These are phyloP conservation scores for Boletus rufocinnamomeus DNA, from an alignment of 768 basidiomycete genomes.

Conservation along the genomic window DNA sequence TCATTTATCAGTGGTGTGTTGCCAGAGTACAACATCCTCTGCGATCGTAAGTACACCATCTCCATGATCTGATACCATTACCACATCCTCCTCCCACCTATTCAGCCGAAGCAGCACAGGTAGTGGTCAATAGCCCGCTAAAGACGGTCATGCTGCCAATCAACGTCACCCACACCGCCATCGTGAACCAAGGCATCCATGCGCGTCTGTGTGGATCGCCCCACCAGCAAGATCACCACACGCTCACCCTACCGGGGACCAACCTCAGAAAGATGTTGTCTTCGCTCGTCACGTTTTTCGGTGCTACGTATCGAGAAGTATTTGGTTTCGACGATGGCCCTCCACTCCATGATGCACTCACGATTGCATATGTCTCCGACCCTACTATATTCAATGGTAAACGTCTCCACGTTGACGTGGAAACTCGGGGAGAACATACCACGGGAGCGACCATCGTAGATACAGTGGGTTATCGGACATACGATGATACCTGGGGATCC, in stretches of 20 bases:
- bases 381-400: conserved; percentile 63
- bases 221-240: conserved; percentile 28
- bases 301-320: conserved; percentile 65
- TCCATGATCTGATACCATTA: neutral
- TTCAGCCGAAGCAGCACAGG: conserved; percentile 78
- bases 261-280: conserved; percentile 72
- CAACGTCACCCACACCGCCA: conserved; percentile 86
- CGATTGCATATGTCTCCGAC: conserved; percentile 71
- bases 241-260: conserved; percentile 30
- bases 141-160: conserved; percentile 79
- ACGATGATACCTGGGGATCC: conserved; percentile 70
- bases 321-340: conserved; percentile 87
- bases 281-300: conserved; percentile 74
- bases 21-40: conserved; percentile 78
- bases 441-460: conserved; percentile 83
- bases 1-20: neutral
- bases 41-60: conserved; percentile 65
- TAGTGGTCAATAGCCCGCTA: conserved; percentile 72
- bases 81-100: neutral
- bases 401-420: conserved; percentile 83
- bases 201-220: conserved; percentile 50
- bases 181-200: conserved; percentile 62
- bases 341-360: conserved; percentile 85
- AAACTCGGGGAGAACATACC: conserved; percentile 64
- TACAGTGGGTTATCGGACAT: conserved; percentile 60